phyloP scores from a whole-genome alignment of 345 rosid species.

The Geranium brycei region DNA sequence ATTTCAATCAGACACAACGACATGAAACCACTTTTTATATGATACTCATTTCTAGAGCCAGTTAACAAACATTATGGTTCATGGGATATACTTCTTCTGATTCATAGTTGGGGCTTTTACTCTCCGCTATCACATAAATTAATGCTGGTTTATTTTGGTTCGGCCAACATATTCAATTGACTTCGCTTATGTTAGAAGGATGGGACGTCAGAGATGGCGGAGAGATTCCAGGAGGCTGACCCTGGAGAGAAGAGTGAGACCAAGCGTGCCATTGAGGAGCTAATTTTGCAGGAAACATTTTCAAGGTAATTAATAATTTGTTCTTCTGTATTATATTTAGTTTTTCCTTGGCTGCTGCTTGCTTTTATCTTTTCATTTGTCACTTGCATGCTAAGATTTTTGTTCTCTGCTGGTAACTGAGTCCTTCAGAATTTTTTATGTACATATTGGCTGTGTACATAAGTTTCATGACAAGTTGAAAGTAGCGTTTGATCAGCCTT shows the following conservation, averaged over 20 bases:
- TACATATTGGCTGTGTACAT: neutral
- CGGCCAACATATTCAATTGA: neutral
- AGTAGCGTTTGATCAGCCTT: neutral
- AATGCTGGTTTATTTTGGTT: neutral
- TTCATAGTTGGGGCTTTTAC: neutral
- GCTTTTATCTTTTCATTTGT: slow-evolving; percentile 1
- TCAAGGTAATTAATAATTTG: slow-evolving; percentile 45
- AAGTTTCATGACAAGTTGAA: neutral
- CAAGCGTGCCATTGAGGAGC: slow-evolving; percentile 59
- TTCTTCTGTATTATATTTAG: slow-evolving; percentile 1
- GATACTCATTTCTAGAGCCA: neutral
- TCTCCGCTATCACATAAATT: neutral
- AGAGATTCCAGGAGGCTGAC: slow-evolving; percentile 16
- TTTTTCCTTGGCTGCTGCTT: slow-evolving; percentile 5
- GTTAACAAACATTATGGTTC: neutral
- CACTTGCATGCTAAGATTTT: neutral
- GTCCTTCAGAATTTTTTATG: neutral
- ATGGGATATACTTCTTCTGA: neutral
- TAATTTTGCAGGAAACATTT: slow-evolving; percentile 68
- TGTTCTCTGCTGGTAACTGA: neutral
- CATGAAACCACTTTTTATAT: neutral
- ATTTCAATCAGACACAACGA: neutral
- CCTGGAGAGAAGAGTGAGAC: slow-evolving; percentile 25
- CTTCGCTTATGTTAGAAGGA: neutral
- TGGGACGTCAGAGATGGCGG: slow-evolving; percentile 7